phyloP scores from a whole-genome alignment of 1,284 basidiomycete genomes.

The Pulveroboletus sp. region DNA sequence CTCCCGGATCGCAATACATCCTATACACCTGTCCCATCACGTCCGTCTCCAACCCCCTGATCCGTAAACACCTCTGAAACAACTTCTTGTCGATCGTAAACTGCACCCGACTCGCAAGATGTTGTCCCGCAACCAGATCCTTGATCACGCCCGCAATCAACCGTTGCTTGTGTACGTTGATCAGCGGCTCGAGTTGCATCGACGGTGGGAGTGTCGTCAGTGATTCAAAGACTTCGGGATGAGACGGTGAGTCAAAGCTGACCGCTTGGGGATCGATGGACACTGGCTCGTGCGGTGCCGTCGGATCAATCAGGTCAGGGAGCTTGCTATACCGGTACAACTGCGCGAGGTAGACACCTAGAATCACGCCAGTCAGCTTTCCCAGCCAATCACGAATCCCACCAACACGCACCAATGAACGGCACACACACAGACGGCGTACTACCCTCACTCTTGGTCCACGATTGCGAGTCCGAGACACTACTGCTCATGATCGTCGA shows the following conservation, averaged over 20 bases:
- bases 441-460: conserved; percentile 50
- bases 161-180: conserved; percentile 88
- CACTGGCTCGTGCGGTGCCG: conserved; percentile 68
- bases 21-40: conserved; percentile 49
- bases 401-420: conserved; percentile 63
- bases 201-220: conserved; percentile 67
- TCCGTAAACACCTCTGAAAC: conserved; percentile 72
- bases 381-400: background rate
- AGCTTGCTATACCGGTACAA: conserved; percentile 65
- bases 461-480: conserved; percentile 39
- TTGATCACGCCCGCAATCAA: conserved; percentile 77
- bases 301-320: conserved; percentile 82
- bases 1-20: conserved; percentile 37
- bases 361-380: background rate
- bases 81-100: conserved; percentile 71
- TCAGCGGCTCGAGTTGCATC: conserved; percentile 82
- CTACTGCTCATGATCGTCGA: conserved; percentile 51
- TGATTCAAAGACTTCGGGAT: conserved; percentile 74
- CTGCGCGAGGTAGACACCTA: conserved; percentile 79
- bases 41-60: conserved; percentile 62
- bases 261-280: conserved; percentile 62
- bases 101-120: conserved; percentile 70
- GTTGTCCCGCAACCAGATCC: conserved; percentile 75
- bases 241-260: conserved; percentile 64
- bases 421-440: conserved; percentile 64